A percentile compares a stretch with the other conserved stretches of the same genome.
Conservation (phyloP, 371 early-diverging fungal genomes). For the Mucor saturninus region DNA sequence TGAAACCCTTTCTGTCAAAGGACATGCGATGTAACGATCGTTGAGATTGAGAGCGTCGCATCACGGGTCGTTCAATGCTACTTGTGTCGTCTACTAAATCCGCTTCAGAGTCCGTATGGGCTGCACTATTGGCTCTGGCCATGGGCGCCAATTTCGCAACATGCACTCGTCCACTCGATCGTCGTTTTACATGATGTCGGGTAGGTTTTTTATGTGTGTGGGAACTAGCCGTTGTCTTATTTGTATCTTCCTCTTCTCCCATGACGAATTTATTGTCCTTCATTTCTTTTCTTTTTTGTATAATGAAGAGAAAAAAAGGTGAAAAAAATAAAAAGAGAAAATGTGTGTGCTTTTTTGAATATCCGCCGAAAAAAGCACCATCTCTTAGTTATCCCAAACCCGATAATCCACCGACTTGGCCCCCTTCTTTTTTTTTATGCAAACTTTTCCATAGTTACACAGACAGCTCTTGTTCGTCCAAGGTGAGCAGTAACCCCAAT, state of each 20-base stretch:
- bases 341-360: background rate
- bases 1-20: slow-evolving; percentile 32
- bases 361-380: background rate
- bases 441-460: too few species aligned
- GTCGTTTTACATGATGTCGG: slow-evolving; percentile 54
- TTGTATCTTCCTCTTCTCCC: slow-evolving; percentile 26
- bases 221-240: slow-evolving; percentile 2
- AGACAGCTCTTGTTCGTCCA: too few species aligned
- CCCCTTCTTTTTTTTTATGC: too few species aligned
- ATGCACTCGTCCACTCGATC: slow-evolving; percentile 54
- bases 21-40: slow-evolving; percentile 32
- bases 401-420: background rate
- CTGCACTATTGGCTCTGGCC: slow-evolving; percentile 33
- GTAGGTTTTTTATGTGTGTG: slow-evolving; percentile 33
- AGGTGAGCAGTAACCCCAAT: too few species aligned
- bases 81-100: slow-evolving; percentile 14
- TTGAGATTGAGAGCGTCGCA: slow-evolving; percentile 50
- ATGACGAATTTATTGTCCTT: slow-evolving; percentile 27
- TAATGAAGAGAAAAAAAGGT: background rate
- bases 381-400: too few species aligned
- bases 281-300: background rate
- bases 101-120: slow-evolving; percentile 40
- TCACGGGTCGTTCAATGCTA: slow-evolving; percentile 25
- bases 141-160: slow-evolving; percentile 54
- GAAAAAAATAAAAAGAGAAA: background rate